Base-by-base conservation (phyloP, 2,329 filamentous ascomycete genomes). In the Arthroderma uncinatum region DNA sequence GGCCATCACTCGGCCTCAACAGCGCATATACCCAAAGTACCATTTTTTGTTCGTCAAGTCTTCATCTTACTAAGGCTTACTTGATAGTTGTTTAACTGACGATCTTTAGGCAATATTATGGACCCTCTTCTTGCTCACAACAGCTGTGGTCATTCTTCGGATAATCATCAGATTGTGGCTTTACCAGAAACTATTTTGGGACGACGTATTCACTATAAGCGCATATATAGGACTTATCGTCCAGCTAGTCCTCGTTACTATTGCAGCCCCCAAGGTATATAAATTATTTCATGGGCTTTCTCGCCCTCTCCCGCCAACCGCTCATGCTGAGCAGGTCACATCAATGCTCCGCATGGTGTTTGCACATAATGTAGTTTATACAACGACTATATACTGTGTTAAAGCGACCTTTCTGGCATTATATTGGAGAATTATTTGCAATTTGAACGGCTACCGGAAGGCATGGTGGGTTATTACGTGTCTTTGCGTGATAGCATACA, bases 361-460 rank as follows among this genome's bases (percentile, higher is more conserved):
- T 36, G 21, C 53, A 2, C 42, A 50, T 52, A 56, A 54, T 30
- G 37, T 58, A 25, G 12, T 56, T 5, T 60, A 57, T 23, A 37
- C 57, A 21, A 33, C 42, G 6, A 54, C 54, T 23, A 12, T 60
- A 12, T 60, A 60, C 53, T 40, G 28, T 7, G 54, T 60, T 8
- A 60, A 60, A 36, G 59, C 56, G 12, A 60, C 56, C 25, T 28
- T 60, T n/a, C 39, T 60, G 10, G 47, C 59, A 2, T 47, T 60
- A 28, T 57, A 56, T 19, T 60, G 59, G 59, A 54, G 59, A 34
- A 30, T 60, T 19, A 48, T 60, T 2, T 16, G 40, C 8, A 56
- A 58, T 19, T 47, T 60, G 14, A 25, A 28, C 16, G 4, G 34
- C 23, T 60, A 56, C 36, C 59, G 59, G 7, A 34, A 37, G 36